A percentile compares a stretch with the other conserved stretches of the same genome.
phyloP scores from a whole-genome alignment of 371 early-diverging fungal species.

The Zopfochytrium polystomum region DNA sequence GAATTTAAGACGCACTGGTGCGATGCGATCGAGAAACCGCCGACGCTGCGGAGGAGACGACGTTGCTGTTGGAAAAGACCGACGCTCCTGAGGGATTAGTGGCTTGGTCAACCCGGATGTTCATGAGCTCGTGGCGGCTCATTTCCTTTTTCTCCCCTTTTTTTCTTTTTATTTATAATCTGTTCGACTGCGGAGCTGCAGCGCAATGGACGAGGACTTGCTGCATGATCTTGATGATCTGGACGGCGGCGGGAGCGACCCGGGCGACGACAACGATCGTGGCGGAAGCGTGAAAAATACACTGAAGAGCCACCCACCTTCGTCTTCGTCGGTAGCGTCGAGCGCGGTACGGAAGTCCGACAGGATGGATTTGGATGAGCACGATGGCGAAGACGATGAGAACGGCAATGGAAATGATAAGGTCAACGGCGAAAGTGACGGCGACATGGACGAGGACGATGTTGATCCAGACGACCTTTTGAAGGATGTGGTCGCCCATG shows the following conservation, averaged over 20 bases:
- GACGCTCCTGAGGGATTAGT: too few relatives aligned
- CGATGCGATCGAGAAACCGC: too few relatives aligned
- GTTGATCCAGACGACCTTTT: not conserved
- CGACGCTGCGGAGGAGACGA: too few relatives aligned
- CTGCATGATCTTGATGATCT: conserved; percentile 45
- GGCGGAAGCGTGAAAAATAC: not conserved
- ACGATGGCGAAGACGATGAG: conserved; percentile 22
- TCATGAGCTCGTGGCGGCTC: too few relatives aligned
- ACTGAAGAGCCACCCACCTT: not conserved
- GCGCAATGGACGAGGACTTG: conserved; percentile 47
- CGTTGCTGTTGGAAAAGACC: too few relatives aligned
- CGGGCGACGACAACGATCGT: not conserved
- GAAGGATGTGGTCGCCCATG: conserved; percentile 7
- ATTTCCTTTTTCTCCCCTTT: too few relatives aligned
- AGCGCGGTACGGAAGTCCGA: conserved; percentile 5
- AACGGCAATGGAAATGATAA: conserved; percentile 18
- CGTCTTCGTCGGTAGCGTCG: not conserved
- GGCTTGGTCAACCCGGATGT: too few relatives aligned
- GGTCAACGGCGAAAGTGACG: conserved; percentile 12
- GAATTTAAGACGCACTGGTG: too few relatives aligned
- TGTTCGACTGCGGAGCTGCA: too few relatives aligned
- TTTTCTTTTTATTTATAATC: too few relatives aligned
- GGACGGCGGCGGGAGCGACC: conserved; percentile 13
- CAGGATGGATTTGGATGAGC: conserved; percentile 19
- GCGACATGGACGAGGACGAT: not conserved